These are phyloP conservation scores for Phylloporus rhodoxanthus DNA, from an alignment of 768 basidiomycete species.

Conservation along the genomic window DNA sequence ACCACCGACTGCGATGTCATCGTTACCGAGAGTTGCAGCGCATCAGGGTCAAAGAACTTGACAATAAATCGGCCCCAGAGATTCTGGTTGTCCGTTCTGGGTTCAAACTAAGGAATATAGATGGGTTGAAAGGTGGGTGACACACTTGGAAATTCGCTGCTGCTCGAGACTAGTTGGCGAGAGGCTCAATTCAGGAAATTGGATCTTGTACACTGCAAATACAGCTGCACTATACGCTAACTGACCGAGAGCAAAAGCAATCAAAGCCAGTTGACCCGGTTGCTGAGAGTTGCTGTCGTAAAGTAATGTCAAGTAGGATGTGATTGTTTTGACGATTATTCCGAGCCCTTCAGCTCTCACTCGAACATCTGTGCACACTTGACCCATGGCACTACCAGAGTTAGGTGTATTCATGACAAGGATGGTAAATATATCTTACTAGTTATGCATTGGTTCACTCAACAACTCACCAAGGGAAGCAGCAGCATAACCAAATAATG, in stretches of 20 bases:
- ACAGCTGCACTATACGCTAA: conserved; percentile 60
- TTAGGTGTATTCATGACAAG: conserved; percentile 11
- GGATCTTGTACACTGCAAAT: conserved; percentile 48
- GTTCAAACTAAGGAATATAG: not conserved
- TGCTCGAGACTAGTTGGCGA: conserved; percentile 29
- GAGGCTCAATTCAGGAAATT: conserved; percentile 33
- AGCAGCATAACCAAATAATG: conserved; percentile 64
- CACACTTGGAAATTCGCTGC: conserved; percentile 13
- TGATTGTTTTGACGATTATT: conserved; percentile 65
- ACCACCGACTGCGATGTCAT: conserved; percentile 87
- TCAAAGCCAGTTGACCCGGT: conserved; percentile 48
- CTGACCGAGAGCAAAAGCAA: conserved; percentile 88
- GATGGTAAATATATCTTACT: conserved; percentile 35
- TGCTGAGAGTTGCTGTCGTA: conserved; percentile 35
- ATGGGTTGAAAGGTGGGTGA: not conserved
- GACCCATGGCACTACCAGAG: conserved; percentile 54
- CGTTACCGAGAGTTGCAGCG: conserved; percentile 62
- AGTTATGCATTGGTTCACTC: conserved; percentile 78
- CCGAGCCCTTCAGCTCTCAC: conserved; percentile 84
- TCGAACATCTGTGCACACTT: conserved; percentile 62
- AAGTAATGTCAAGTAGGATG: conserved; percentile 63
- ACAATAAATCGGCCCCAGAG: conserved; percentile 4
- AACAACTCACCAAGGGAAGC: conserved; percentile 74
- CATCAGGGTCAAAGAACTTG: conserved; percentile 39
- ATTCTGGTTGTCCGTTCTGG: conserved; percentile 1